These are phyloP conservation scores for Lactifluus subvellereus DNA, from an alignment of 768 basidiomycete species.

Conservation along the genomic window DNA sequence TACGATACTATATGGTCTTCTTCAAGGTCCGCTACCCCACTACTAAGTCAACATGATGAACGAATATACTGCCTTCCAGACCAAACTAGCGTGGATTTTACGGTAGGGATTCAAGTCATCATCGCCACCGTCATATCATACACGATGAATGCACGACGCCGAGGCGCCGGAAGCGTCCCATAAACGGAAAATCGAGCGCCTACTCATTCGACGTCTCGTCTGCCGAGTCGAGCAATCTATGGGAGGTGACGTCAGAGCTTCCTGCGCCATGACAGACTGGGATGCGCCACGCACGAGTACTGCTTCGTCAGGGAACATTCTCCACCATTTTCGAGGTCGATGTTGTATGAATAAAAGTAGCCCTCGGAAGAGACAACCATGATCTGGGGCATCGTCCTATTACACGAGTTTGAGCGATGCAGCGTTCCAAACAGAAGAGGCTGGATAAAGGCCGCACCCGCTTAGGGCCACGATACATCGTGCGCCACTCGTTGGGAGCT, in stretches of 20 bases:
- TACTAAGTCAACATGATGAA: not conserved
- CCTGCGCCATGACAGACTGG: not conserved
- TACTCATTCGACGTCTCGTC: constrained; percentile 25
- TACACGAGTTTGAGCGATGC: not conserved
- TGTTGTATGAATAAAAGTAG: constrained; percentile 91
- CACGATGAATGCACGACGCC: constrained; percentile 1
- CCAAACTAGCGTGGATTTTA: constrained; percentile 11
- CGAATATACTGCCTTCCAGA: not conserved
- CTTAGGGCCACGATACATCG: constrained; percentile 86
- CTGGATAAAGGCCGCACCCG: constrained; percentile 44
- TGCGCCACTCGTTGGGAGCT: constrained; percentile 71
- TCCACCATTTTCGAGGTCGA: constrained; percentile 93
- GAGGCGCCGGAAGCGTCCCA: not conserved
- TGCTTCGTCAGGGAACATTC: constrained; percentile 95
- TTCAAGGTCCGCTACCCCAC: not conserved
- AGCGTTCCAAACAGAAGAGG: not conserved
- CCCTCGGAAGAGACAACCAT: constrained; percentile 97
- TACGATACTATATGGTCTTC: not conserved
- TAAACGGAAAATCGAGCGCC: not conserved
- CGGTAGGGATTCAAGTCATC: constrained; percentile 4
- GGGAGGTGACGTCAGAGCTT: not conserved
- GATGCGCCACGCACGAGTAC: constrained; percentile 52
- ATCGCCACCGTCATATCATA: constrained; percentile 12
- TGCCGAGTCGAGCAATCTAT: constrained; percentile 28
- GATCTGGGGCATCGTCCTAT: constrained; percentile 87